Evolutionary conservation across 495 filamentous ascomycete species (phyloP), one percentile per base, ranked within the genome.

Genomic region (Pseudomonodictys pantanalensis): DNA sequence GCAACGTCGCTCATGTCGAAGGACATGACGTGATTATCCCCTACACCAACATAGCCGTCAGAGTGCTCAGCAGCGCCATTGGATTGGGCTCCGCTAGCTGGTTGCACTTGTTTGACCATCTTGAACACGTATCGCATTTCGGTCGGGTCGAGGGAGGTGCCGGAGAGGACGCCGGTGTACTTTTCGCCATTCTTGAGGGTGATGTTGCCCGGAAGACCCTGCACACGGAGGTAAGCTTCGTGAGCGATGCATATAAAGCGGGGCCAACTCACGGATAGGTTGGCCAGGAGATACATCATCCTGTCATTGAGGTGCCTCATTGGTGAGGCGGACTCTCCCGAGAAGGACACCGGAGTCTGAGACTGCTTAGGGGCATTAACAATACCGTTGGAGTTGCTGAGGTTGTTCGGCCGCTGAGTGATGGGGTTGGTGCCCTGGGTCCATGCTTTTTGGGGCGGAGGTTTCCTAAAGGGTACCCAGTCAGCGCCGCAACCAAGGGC

Each of bases 1-100:
- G 78, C 76, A 32, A 89, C 77, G 64, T 97, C 90, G 67, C 87
- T 88, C 28, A 83, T 75, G 66, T 92, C 87, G 63, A 95, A 93
- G 17, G 84, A 75, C 88, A 95, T 89, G 52, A 76, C 77, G 70
- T 85, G 83, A 42, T 87, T 84, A 22, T 82, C 80, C 2, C 79
- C 82, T 20, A 75, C 70, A 8, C 87, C 87, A 20, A 86, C 66
- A 64, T 83, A 88, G 24, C 81, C 79, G 52, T 73, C 74, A 6
- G 71, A 42, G n/a, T 56, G 60, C 17, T 83, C 79, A 52, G 72
- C 77, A 7, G 76, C 66, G 32, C 85, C 85, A 61, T 89, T 88
- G 29, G 77, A 66, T 28, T 77, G 78, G 59, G 79, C 72, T 18
- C 77, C 76, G 41, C 71, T 65, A 26, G 77, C 75, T 17, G 74